Percentiles rank a stretch among this genome's conserved stretches.
Evolutionary conservation across 163 green algal species (phyloP).

Genomic region (Scenedesmus sp.): DNA sequence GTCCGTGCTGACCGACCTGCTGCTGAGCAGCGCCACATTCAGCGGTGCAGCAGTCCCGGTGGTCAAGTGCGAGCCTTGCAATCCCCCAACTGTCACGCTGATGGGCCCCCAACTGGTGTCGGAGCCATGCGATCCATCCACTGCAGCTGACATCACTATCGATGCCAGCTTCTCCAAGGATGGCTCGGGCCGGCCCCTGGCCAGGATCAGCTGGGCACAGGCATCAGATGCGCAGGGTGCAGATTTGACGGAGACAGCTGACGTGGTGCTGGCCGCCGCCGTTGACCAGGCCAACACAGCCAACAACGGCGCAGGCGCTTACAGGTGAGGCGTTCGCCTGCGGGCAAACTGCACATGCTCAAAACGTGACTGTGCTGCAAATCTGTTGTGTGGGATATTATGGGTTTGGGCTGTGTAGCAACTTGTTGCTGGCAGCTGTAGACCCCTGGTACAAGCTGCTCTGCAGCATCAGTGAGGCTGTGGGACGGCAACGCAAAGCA

Average conservation of each 20-base stretch:
- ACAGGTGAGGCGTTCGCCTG: too few species aligned
- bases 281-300: constrained; percentile 17
- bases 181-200: constrained; percentile 6
- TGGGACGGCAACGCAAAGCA: too few species aligned
- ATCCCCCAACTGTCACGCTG: neutral
- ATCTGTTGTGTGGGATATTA: too few species aligned
- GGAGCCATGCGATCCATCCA: constrained; percentile 17
- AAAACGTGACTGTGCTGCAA: too few species aligned
- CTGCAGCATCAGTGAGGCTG: neutral
- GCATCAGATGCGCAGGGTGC: neutral
- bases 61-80: neutral
- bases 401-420: too few species aligned
- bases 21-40: constrained; percentile 6
- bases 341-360: too few species aligned
- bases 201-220: neutral
- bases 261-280: constrained; percentile 5
- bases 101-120: constrained; percentile 19
- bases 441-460: neutral
- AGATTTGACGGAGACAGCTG: neutral
- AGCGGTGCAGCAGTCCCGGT: neutral
- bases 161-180: constrained; percentile 38
- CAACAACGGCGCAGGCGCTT: neutral
- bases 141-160: constrained; percentile 22
- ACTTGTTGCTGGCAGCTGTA: too few species aligned
- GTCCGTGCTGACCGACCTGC: constrained; percentile 6